These are phyloP conservation scores for Backusella parvicylindrica DNA, from an alignment of 192 early-diverging fungal genomes.

Conservation along the genomic window DNA sequence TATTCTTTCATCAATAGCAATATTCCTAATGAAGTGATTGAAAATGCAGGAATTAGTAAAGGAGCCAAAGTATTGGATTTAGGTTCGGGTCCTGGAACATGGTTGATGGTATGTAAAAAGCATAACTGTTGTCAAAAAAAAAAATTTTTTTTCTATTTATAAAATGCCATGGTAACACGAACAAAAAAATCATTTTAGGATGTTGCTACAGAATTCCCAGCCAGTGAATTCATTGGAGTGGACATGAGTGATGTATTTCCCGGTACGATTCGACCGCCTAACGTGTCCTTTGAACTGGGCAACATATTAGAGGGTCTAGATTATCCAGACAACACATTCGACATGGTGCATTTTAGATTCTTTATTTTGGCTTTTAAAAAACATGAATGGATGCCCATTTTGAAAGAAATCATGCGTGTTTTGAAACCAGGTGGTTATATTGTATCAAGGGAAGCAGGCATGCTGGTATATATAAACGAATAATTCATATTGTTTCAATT, in stretches of 20 bases:
- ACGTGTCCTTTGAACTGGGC: conserved; percentile 15
- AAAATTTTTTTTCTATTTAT: neutral
- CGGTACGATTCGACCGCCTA: conserved; percentile 4
- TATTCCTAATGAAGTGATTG: neutral
- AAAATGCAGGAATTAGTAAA: neutral
- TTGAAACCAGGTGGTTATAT: conserved; percentile 32
- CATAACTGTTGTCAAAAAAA: neutral
- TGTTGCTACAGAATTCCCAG: conserved; percentile 22
- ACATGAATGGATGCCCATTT: conserved; percentile 13
- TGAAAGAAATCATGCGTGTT: conserved; percentile 6
- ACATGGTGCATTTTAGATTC: conserved; percentile 21
- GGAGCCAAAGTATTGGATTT: conserved; percentile 21
- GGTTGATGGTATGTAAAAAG: conserved; percentile 14
- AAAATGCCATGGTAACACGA: neutral
- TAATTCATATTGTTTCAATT: too few relatives aligned
- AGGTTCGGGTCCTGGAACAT: conserved; percentile 27
- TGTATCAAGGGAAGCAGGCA: conserved; percentile 19
- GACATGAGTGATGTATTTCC: conserved; percentile 23
- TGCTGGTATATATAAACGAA: conserved; percentile 12
- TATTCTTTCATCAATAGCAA: neutral
- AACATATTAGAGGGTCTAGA: conserved; percentile 18
- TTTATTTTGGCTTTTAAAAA: conserved; percentile 5
- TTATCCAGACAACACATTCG: conserved; percentile 14
- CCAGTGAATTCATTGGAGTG: conserved; percentile 23
- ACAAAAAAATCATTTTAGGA: conserved; percentile 8